A percentile compares a stretch with the other conserved stretches of the same genome.
Evolutionary conservation across 768 basidiomycete genomes (phyloP).

Genomic region (Boletus tomentosulus): DNA sequence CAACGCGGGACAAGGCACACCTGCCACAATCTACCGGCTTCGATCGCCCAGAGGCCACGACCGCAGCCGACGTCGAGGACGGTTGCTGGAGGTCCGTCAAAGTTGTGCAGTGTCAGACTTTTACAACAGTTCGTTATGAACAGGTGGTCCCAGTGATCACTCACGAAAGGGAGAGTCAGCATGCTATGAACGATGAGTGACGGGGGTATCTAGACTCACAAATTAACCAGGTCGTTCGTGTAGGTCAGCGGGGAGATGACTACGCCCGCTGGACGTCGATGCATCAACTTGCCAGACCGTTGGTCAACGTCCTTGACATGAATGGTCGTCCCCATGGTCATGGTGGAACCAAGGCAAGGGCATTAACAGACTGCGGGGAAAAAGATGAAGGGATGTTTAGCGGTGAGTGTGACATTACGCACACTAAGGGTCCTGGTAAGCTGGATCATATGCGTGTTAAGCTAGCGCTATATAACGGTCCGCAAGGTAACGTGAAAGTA

Average conservation of each 20-base stretch:
- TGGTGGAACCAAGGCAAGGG: slow-evolving; percentile 20
- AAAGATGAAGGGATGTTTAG: slow-evolving; percentile 15
- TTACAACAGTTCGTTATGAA: slow-evolving; percentile 49
- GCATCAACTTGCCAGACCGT: slow-evolving; percentile 35
- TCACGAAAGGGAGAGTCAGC: slow-evolving; percentile 24
- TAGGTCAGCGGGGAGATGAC: slow-evolving; percentile 56
- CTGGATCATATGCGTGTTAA: slow-evolving; percentile 7
- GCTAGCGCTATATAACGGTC: slow-evolving; percentile 16
- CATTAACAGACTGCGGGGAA: slow-evolving; percentile 18
- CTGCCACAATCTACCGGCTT: slow-evolving; percentile 64
- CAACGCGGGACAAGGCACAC: slow-evolving; percentile 34
- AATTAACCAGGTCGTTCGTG: slow-evolving; percentile 45
- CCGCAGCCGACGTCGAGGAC: slow-evolving; percentile 74
- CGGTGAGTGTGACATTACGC: slow-evolving; percentile 16
- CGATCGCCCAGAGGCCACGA: slow-evolving; percentile 64
- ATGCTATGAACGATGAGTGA: not conserved
- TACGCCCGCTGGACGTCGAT: slow-evolving; percentile 44
- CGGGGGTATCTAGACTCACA: slow-evolving; percentile 37
- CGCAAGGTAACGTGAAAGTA: slow-evolving; percentile 6
- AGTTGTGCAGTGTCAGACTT: slow-evolving; percentile 52
- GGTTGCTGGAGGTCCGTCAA: slow-evolving; percentile 44
- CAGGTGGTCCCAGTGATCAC: slow-evolving; percentile 71
- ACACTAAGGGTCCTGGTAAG: slow-evolving; percentile 13
- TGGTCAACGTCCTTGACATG: slow-evolving; percentile 44
- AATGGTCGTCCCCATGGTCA: slow-evolving; percentile 17